Evolutionary conservation across 495 filamentous ascomycete genomes (phyloP).

Genomic region (Oidiodendron maius): DNA sequence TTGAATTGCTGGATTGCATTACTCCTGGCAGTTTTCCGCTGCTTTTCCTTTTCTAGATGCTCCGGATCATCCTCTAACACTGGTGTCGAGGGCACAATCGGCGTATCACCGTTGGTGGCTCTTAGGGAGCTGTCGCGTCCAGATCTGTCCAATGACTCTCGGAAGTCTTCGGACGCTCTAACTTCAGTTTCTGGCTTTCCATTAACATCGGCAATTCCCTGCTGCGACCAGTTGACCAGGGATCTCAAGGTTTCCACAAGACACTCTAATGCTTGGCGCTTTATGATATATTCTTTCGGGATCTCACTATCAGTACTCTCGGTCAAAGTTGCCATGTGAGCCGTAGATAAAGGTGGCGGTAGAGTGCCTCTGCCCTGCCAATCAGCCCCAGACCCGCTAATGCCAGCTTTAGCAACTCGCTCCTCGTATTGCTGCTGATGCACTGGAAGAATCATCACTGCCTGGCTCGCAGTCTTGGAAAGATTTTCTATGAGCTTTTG

Average conservation of each 20-base stretch:
- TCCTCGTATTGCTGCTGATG: slow-evolving; percentile 87
- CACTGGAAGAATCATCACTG: slow-evolving; percentile 61
- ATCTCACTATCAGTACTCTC: slow-evolving; percentile 59
- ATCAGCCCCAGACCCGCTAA: slow-evolving; percentile 48
- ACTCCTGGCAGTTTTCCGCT: slow-evolving; percentile 82
- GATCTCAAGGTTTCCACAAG: slow-evolving; percentile 84
- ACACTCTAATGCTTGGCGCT: slow-evolving; percentile 80
- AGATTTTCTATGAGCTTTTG: slow-evolving; percentile 92
- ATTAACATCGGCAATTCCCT: slow-evolving; percentile 58
- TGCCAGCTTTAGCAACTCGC: slow-evolving; percentile 54
- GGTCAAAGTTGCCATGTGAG: slow-evolving; percentile 52
- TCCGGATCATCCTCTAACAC: slow-evolving; percentile 81
- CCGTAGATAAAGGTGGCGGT: slow-evolving; percentile 77
- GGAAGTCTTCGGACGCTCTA: slow-evolving; percentile 66
- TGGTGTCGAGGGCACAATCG: slow-evolving; percentile 65
- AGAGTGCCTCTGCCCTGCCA: slow-evolving; percentile 82
- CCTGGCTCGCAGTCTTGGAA: slow-evolving; percentile 70
- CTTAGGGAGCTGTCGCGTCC: slow-evolving; percentile 37
- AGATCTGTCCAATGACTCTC: slow-evolving; percentile 74
- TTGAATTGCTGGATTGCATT: slow-evolving; percentile 93
- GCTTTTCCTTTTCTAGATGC: slow-evolving; percentile 88
- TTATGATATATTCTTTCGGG: slow-evolving; percentile 81
- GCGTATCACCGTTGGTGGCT: slow-evolving; percentile 50
- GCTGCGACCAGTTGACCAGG: slow-evolving; percentile 86
- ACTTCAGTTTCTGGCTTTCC: slow-evolving; percentile 46